phyloP scores from a whole-genome alignment of 2,329 filamentous ascomycete genomes.

The Paracoccidioides lutzii region DNA sequence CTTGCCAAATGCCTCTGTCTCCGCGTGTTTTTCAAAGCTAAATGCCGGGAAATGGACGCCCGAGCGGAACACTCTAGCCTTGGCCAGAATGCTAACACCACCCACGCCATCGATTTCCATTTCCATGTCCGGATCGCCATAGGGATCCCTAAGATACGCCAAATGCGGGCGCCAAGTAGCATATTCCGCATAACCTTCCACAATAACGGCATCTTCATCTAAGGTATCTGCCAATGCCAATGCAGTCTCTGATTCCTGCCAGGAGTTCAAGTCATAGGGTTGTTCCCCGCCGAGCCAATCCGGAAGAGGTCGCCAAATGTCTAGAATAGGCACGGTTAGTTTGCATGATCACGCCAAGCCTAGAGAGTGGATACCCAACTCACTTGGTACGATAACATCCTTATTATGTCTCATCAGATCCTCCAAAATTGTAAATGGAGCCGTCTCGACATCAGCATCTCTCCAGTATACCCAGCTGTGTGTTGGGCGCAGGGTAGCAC shows the following conservation, averaged over 20 bases:
- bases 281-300: conserved; percentile 98
- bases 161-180: conserved; percentile 96
- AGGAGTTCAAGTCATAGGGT: conserved; percentile 95
- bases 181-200: conserved; percentile 97
- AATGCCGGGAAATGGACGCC: conserved; percentile 97
- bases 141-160: conserved; percentile 90
- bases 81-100: conserved; percentile 92
- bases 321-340: conserved; percentile 33
- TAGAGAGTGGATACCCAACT: conserved; percentile 30
- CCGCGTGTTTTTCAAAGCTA: conserved; percentile 95
- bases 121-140: conserved; percentile 96
- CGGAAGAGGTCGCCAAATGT: conserved; percentile 96
- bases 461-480: conserved; percentile 99
- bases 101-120: conserved; percentile 99
- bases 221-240: conserved; percentile 84
- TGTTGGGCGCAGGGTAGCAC: conserved; percentile 80
- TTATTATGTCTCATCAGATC: conserved; percentile 99
- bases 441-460: conserved; percentile 95
- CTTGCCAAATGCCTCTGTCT: conserved; percentile 98
- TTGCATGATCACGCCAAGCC: conserved; percentile 7
- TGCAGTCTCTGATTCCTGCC: conserved; percentile 97
- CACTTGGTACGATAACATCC: conserved; percentile 96
- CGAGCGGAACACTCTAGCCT: conserved; percentile 85
- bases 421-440: conserved; percentile 89
- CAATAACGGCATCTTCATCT: conserved; percentile 96